These are phyloP conservation scores for Panaeolus papilionaceus DNA, from an alignment of 768 basidiomycete genomes.

Conservation along the genomic window DNA sequence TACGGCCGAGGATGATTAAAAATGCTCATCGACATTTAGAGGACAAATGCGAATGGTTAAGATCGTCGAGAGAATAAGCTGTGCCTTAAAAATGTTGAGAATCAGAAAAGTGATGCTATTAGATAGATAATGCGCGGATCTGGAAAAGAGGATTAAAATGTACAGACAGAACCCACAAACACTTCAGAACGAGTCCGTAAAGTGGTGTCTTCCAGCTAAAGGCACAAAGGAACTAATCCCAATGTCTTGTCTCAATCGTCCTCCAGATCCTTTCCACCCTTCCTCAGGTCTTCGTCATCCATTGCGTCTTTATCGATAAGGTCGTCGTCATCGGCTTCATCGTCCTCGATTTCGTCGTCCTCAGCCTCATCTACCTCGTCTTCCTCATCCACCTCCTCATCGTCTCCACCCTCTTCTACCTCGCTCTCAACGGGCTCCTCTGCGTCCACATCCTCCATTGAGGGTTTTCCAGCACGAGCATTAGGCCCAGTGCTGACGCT, in stretches of 20 bases:
- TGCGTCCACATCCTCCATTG: not conserved
- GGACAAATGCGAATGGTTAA: not conserved
- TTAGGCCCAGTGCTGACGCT: constrained; percentile 3
- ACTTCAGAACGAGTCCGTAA: not conserved
- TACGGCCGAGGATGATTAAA: not conserved
- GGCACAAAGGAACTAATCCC: not conserved
- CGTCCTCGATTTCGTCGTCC: not conserved
- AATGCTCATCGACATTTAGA: not conserved
- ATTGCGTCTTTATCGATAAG: not conserved
- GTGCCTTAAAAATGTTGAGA: not conserved
- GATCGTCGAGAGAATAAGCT: not conserved
- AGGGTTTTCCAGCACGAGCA: not conserved
- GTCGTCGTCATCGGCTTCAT: not conserved
- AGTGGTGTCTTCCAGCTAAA: too few relatives aligned
- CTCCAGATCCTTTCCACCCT: not conserved
- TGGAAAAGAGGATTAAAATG: constrained; percentile 2
- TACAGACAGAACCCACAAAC: constrained; percentile 5
- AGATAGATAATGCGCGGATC: not conserved
- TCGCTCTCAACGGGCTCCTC: not conserved
- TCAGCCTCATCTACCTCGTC: not conserved
- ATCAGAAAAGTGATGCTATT: not conserved
- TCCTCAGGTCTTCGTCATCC: not conserved
- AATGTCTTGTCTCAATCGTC: not conserved
- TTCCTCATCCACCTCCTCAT: not conserved
- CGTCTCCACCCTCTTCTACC: not conserved